Conservation (phyloP, 768 basidiomycete genomes). For the Nidularia sp. region DNA sequence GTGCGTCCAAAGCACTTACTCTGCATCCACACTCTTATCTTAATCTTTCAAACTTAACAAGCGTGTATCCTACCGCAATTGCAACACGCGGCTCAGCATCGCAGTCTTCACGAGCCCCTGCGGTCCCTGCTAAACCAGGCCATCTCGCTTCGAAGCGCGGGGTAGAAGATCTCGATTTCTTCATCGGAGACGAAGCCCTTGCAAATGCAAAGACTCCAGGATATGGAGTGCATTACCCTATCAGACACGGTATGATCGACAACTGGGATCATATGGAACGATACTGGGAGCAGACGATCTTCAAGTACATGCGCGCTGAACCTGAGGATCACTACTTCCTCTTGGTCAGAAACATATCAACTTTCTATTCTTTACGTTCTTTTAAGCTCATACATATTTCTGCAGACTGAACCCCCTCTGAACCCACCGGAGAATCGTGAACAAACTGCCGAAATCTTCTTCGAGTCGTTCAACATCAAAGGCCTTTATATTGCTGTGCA, state of each 20-base stretch:
- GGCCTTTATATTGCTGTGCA: constrained; percentile 98
- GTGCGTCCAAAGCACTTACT: constrained; percentile 39
- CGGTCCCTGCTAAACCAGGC: constrained; percentile 81
- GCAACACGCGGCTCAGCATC: constrained; percentile 77
- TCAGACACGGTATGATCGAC: constrained; percentile 95
- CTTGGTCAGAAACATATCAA: constrained; percentile 54
- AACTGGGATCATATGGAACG: constrained; percentile 99
- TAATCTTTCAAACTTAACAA: constrained; percentile 17
- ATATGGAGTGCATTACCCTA: constrained; percentile 94
- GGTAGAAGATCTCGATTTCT: constrained; percentile 98
- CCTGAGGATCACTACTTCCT: constrained; percentile 99
- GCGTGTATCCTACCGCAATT: constrained; percentile 98
- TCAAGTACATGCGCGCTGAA: constrained; percentile 97
- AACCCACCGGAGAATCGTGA: constrained; percentile 99
- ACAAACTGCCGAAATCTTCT: constrained; percentile 99
- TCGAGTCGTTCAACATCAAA: constrained; percentile 99
- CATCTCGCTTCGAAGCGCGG: constrained; percentile 95
- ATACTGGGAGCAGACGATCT: constrained; percentile 99
- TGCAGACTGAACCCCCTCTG: constrained; percentile 95
- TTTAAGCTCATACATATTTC: background rate
- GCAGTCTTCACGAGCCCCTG: constrained; percentile 64
- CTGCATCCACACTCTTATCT: constrained; percentile 4
- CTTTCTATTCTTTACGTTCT: background rate
- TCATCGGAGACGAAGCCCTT: constrained; percentile 97
- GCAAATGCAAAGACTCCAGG: constrained; percentile 93